Evolutionary conservation across 108 stramenopile genomes (phyloP).

Genomic region (Nitzschia sp.): DNA sequence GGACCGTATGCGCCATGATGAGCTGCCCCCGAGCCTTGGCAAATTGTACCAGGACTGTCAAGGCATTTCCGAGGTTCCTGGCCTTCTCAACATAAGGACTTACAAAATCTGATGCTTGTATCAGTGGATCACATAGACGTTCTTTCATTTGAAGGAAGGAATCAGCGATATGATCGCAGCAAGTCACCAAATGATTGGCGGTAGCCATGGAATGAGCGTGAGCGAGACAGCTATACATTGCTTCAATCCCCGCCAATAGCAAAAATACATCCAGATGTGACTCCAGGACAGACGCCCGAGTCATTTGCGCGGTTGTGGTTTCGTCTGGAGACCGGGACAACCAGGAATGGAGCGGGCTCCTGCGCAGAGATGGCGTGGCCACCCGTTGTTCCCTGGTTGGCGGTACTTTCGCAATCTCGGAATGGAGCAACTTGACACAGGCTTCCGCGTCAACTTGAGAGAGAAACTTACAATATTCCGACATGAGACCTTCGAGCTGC

Average conservation of each 20-base stretch:
- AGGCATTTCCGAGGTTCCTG: neutral
- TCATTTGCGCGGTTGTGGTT: too few species aligned
- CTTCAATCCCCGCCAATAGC: neutral
- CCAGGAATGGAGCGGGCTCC: too few species aligned
- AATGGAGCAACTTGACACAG: too few species aligned
- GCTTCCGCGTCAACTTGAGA: too few species aligned
- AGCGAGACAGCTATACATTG: neutral
- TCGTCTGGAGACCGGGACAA: too few species aligned
- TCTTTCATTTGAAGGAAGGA: too few species aligned
- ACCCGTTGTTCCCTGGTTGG: too few species aligned
- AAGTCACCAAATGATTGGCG: neutral
- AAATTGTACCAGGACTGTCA: neutral
- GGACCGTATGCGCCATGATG: neutral
- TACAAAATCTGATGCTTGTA: neutral
- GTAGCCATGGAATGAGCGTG: neutral
- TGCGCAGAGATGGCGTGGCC: too few species aligned
- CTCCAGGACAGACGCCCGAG: neutral
- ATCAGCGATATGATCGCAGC: neutral
- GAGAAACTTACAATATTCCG: too few species aligned
- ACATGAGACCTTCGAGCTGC: too few species aligned
- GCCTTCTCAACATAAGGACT: constrained; percentile 1
- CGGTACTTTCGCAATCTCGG: too few species aligned
- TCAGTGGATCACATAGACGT: too few species aligned
- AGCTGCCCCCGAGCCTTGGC: neutral
- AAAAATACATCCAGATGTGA: neutral